Percentiles rank a stretch among this genome's conserved stretches.
Evolutionary conservation across 192 early-diverging fungal species (phyloP).

Genomic region (Linnemannia zychae): DNA sequence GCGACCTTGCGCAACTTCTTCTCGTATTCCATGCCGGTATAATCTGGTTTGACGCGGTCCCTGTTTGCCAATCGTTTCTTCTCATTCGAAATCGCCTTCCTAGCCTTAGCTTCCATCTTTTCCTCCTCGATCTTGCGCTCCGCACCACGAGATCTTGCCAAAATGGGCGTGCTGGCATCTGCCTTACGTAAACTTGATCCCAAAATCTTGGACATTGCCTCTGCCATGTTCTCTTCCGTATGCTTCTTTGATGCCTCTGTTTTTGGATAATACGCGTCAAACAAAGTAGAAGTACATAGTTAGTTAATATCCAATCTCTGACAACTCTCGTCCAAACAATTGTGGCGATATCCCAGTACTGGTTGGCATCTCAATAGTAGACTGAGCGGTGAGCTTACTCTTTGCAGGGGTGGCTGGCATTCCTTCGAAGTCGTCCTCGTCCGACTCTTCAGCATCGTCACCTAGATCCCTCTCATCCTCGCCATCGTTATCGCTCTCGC

Average conservation of each 20-base stretch:
- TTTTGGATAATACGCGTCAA: neutral
- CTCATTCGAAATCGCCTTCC: constrained; percentile 79
- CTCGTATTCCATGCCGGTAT: constrained; percentile 87
- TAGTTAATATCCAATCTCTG: neutral
- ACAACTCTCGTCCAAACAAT: neutral
- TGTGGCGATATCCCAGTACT: neutral
- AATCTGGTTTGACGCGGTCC: constrained; percentile 82
- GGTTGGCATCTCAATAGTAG: neutral
- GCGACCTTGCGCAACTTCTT: constrained; percentile 91
- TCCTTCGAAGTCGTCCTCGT: constrained; percentile 59
- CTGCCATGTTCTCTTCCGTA: constrained; percentile 71
- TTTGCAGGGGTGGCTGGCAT: constrained; percentile 33
- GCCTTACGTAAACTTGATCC: constrained; percentile 60
- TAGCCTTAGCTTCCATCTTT: constrained; percentile 87
- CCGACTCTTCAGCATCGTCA: constrained; percentile 53
- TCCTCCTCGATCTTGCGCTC: constrained; percentile 89
- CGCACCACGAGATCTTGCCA: constrained; percentile 84
- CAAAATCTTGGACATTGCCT: constrained; percentile 78
- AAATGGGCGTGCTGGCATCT: constrained; percentile 74
- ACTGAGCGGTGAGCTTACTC: constrained; percentile 25
- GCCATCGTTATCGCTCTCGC: constrained; percentile 50
- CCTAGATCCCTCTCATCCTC: constrained; percentile 61
- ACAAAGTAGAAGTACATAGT: too few relatives aligned
- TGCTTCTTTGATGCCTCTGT: constrained; percentile 63
- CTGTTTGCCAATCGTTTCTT: constrained; percentile 73